Conservation (phyloP, 2,329 filamentous ascomycete genomes). For the Aaosphaeria pasadenensis region DNA sequence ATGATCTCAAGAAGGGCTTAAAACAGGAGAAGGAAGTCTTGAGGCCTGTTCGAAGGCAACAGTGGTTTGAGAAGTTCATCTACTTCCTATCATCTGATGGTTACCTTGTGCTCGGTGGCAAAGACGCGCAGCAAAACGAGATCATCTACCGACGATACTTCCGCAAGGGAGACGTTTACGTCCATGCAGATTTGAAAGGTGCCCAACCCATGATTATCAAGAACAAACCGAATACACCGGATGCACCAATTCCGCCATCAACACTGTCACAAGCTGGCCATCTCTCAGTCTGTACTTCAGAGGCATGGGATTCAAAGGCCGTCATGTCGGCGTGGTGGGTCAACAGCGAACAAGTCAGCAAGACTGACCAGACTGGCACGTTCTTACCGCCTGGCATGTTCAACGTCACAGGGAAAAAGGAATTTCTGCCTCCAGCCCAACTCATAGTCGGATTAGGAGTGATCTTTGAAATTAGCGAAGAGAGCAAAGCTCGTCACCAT, state of each 20-base stretch:
- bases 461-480: constrained; percentile 84
- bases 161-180: constrained; percentile 85
- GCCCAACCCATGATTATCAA: constrained; percentile 86
- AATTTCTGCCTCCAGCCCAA: constrained; percentile 83
- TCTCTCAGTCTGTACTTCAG: constrained; percentile 78
- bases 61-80: constrained; percentile 97
- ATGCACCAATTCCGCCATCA: constrained; percentile 86
- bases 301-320: constrained; percentile 94
- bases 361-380: constrained; percentile 75
- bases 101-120: constrained; percentile 85
- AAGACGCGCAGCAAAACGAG: constrained; percentile 86
- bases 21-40: constrained; percentile 90
- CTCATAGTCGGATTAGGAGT: constrained; percentile 84
- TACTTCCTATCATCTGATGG: constrained; percentile 97
- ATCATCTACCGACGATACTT: constrained; percentile 85
- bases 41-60: constrained; percentile 74
- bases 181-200: constrained; percentile 84
- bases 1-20: constrained; percentile 80
- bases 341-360: constrained; percentile 82
- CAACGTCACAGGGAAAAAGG: constrained; percentile 80
- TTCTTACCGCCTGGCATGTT: constrained; percentile 78
- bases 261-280: constrained; percentile 89
- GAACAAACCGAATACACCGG: constrained; percentile 72
- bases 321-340: constrained; percentile 98
- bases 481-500: constrained; percentile 76